Evolutionary conservation across 805 yeast species (phyloP), one percentile per base, ranked within the genome.

Genomic region (Saccharomycopsis olivae): DNA sequence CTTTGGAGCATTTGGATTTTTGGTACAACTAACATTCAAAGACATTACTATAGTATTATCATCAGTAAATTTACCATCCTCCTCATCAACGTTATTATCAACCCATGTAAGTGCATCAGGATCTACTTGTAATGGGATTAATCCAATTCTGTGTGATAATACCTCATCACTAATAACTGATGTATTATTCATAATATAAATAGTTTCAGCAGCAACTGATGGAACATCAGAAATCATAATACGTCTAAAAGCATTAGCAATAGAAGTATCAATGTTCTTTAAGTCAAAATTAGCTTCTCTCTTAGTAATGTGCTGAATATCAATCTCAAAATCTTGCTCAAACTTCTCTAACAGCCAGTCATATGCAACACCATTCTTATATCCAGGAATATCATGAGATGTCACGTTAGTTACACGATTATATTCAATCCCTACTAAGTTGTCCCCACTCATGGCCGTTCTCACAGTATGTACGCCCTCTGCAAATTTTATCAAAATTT

Each of bases 111-210:
- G 65, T 56, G 68, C 59, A 62, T 92, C 98, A 11, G 98, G 97
- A 58, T 86, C 94, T 34, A 86, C 82, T 50, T 79, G 81, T 51
- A 92, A 68, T 25, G 98, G 98, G 36, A 89, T 70, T 49, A 92
- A 69, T 36, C 98, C 98, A 47, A 92, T 78, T 66, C 98, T 77
- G 57, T 86, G 96, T 3, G 98, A 89, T 49, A 92, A 71, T 15
- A 92, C 96, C 64, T 92, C 98, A 59, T 92, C 98, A 60, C 88
- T 96, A 48, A 92, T 85, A 36, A 92, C 96, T 1, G 96, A 85
- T 1, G 98, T 92, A 61, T 92, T 92, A 69, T 86, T 89, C 65
- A 82, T 82, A 44, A 92, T 72, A 57, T 79, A 87, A 14, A 92
- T 86, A 47, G 84, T 75, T 60, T 92, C 98, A 17, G 95, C 82